Percentiles rank a stretch among this genome's conserved stretches.
Evolutionary conservation across 2,329 filamentous ascomycete species (phyloP).

Genomic region (Emmonsiellopsis sp.): DNA sequence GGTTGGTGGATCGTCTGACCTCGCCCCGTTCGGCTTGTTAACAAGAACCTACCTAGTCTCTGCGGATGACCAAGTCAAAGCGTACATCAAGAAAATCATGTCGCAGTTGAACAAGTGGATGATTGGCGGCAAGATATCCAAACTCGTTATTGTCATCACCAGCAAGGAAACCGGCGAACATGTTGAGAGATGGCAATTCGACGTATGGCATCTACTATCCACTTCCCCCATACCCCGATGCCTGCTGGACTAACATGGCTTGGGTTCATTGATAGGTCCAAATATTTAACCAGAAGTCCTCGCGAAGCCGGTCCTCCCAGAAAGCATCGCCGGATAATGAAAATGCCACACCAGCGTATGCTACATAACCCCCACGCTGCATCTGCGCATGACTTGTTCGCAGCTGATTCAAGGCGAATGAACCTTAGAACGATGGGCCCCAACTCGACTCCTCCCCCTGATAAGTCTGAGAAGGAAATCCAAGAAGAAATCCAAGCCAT

Average conservation of each 20-base stretch:
- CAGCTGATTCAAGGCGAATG: neutral
- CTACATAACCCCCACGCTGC: slow-evolving; percentile 1
- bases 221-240: slow-evolving; percentile 1
- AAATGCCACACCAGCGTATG: slow-evolving; percentile 52
- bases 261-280: slow-evolving; percentile 36
- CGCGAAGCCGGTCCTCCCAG: slow-evolving; percentile 38
- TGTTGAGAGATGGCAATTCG: slow-evolving; percentile 96
- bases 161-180: slow-evolving; percentile 95
- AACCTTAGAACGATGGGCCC: neutral
- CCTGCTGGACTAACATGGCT: neutral
- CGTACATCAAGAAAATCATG: slow-evolving; percentile 99
- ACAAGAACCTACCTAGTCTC: slow-evolving; percentile 51
- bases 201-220: slow-evolving; percentile 46
- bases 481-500: slow-evolving; percentile 93
- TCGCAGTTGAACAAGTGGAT: slow-evolving; percentile 96
- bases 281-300: slow-evolving; percentile 46
- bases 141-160: slow-evolving; percentile 92
- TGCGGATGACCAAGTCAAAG: slow-evolving; percentile 94
- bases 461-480: slow-evolving; percentile 90
- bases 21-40: neutral
- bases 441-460: slow-evolving; percentile 29
- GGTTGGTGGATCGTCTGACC: slow-evolving; percentile 36
- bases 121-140: slow-evolving; percentile 91
- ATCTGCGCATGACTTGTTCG: neutral
- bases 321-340: slow-evolving; percentile 51